Evolutionary conservation across 2,329 filamentous ascomycete genomes (phyloP), one percentile per base, ranked within the genome.

Genomic region (Plectosphaerella cucumerina): DNA sequence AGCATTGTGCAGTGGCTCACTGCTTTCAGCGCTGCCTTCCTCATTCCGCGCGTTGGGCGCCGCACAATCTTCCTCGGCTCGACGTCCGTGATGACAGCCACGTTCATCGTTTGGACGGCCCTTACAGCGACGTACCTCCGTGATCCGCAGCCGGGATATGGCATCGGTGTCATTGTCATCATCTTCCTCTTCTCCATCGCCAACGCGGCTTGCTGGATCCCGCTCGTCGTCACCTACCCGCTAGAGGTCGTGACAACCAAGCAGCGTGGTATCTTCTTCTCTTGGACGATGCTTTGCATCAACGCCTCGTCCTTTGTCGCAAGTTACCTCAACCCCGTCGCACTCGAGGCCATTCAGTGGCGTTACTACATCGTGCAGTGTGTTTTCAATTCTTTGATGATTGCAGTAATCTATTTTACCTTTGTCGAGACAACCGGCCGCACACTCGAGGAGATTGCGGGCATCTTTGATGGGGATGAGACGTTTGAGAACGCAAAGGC

Each of bases 341-440:
- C 68, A 0, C 63, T 75, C 47, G 66, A 70, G 1, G 60, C 61
- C 1, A 70, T 75, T 33, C 57, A 55, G 0, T 76, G 72, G 73
- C 71, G 67, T 55, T 74, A 71, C 50, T 76, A 75, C 50, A 68
- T 74, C 8, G 69, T 76, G 11, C 73, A 73, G 41, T 70, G 74
- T 70, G 68, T 62, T 0, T 59, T 64, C 1, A 59, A 68, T n/a
- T 51, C 50, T 1, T 37, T 52, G 6, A 44, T 54, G 9, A 44
- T 51, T 42, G 14, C 52, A 21, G 47, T 44, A 2, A 44, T 48
- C 39, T 54, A 49, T 46, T 49, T 54, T 10, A 22, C 43, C 47
- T 54, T 52, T 41, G 50, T 50, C 18, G 52, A 54, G 43, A 54
- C 52, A 5, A 46, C 46, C 31, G 52, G 52, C 15, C 50, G 49